Base-by-base conservation (phyloP, 345 rosid species). In the Pistacia vera region DNA sequence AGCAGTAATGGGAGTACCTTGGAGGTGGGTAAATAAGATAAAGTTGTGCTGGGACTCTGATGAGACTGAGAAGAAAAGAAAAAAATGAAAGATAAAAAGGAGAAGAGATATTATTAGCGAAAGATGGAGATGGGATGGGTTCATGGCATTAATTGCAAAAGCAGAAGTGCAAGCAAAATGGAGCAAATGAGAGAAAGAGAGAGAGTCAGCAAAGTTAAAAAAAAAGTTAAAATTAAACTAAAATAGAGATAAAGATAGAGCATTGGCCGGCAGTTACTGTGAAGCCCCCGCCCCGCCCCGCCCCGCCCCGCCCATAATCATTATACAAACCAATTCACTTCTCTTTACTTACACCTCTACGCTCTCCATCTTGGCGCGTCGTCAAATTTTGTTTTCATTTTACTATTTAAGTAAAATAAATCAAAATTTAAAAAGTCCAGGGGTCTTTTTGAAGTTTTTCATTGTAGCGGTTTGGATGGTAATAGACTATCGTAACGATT, bases 141-240 rank as follows among this genome's bases (percentile, higher is more conserved):
- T 8, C 10, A 41, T 41, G 6, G 84, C 83, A 85, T 86, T 82
- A 52, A 84, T 74, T 81, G 81, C 83, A 69, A 78, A 74, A 73
- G 70, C 63, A 55, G 46, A 63, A 59, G 38, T 20, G 33, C 72
- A 60, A 72, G 52, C 76, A 73, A 68, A 62, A 25, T 57, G 72
- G 48, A 73, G 36, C 58, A 18, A 66, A 12, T 30, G 7, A 28
- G 11, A n/a, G 30, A 57, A 11, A 48, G 54, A 11, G 13, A 38
- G 0, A 30, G 33, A 30, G 41, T 72, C 25, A 16, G 66, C 49
- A 70, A 56, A 55, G 33, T 5, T 1, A 4, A 33, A 35, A 56
- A 64, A 2, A 13, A 4, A 25, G 22, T 22, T 25, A 25, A 25
- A 25, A 25, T 25, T 25, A 13, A 4, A n/a, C 1, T 41, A 44